These are phyloP conservation scores for Dipteronia dyeriana DNA, from an alignment of 345 rosid genomes.

Conservation along the genomic window DNA sequence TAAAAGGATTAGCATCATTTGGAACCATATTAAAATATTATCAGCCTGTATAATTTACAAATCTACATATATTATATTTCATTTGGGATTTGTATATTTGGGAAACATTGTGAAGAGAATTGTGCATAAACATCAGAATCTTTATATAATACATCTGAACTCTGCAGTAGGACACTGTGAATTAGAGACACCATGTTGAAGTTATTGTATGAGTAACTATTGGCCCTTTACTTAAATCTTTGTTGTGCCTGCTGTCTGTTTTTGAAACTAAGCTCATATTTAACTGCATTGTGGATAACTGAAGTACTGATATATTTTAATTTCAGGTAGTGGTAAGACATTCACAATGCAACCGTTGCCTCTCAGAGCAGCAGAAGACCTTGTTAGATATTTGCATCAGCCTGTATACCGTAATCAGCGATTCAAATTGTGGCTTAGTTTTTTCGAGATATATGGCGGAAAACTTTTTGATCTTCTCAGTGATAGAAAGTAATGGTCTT, in stretches of 20 bases:
- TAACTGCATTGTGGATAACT: not conserved
- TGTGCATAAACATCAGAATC: not conserved
- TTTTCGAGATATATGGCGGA: constrained; percentile 97
- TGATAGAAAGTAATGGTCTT: constrained; percentile 76
- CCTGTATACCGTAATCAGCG: constrained; percentile 80
- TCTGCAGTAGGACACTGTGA: not conserved
- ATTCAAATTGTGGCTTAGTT: constrained; percentile 96
- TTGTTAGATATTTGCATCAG: constrained; percentile 82
- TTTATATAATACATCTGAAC: not conserved
- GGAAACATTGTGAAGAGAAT: not conserved
- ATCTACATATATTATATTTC: not conserved
- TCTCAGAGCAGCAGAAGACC: constrained; percentile 79
- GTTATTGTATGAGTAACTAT: not conserved
- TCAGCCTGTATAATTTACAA: not conserved
- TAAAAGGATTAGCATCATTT: not conserved
- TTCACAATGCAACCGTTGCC: constrained; percentile 99
- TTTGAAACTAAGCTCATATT: not conserved
- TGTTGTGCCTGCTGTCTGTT: constrained; percentile 2
- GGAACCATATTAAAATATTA: not conserved
- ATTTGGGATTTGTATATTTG: not conserved
- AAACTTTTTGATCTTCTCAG: constrained; percentile 89
- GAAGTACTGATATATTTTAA: constrained; percentile 4
- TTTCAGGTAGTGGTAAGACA: constrained; percentile 97
- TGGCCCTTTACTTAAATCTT: not conserved
- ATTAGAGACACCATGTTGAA: not conserved